Conservation (phyloP, 345 rosid genomes). For the Melaleuca quinquenervia region DNA sequence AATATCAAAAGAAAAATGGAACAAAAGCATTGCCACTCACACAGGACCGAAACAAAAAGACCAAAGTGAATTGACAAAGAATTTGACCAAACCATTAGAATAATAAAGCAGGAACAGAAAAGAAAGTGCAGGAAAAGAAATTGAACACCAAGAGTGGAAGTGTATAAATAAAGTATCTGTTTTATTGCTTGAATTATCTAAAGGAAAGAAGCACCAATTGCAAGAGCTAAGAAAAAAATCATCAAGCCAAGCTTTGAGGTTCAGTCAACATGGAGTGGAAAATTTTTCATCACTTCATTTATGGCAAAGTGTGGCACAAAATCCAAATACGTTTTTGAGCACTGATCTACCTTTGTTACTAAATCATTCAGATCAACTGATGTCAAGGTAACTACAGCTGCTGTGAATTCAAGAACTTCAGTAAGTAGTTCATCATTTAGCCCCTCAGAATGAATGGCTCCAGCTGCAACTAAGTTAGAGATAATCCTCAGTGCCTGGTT, state of each 20-base stretch:
- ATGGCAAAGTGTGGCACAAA: neutral
- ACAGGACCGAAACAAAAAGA: neutral
- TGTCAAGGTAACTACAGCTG: constrained; percentile 39
- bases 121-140: neutral
- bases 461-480: constrained; percentile 78
- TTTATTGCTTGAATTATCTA: neutral
- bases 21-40: neutral
- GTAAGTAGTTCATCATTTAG: constrained; percentile 50
- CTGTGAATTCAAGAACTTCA: constrained; percentile 62
- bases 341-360: constrained; percentile 54
- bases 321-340: neutral
- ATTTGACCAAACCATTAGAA: neutral
- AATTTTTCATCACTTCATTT: neutral
- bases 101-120: neutral
- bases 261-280: neutral
- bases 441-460: constrained; percentile 41
- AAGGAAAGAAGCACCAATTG: neutral
- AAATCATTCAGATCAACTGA: constrained; percentile 46
- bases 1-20: neutral
- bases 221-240: neutral
- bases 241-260: neutral
- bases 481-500: constrained; percentile 77
- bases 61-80: neutral
- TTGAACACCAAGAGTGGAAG: neutral
- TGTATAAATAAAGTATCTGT: neutral